Percentiles rank a stretch among this genome's conserved stretches.
Evolutionary conservation across 371 early-diverging fungal genomes (phyloP).

Genomic region (Mucor racemosus): DNA sequence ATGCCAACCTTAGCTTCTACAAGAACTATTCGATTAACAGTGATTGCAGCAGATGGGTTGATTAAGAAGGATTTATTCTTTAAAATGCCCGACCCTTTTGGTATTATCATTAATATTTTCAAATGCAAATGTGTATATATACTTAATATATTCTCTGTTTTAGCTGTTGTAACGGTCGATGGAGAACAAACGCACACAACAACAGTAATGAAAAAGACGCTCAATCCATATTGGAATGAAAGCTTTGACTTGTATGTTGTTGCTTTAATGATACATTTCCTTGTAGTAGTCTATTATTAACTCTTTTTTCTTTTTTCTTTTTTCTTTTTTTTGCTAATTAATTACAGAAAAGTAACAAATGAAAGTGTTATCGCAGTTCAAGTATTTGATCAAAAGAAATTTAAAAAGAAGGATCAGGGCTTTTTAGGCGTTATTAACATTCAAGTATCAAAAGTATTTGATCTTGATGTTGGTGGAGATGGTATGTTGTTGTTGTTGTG

Average conservation of each 20-base stretch:
- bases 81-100: slow-evolving; percentile 61
- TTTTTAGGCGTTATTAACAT: slow-evolving; percentile 94
- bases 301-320: neutral
- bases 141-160: neutral
- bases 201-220: slow-evolving; percentile 74
- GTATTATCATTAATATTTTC: slow-evolving; percentile 56
- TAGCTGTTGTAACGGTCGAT: slow-evolving; percentile 90
- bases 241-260: slow-evolving; percentile 67
- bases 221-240: slow-evolving; percentile 87
- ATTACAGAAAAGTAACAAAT: slow-evolving; percentile 69
- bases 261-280: neutral
- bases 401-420: slow-evolving; percentile 94
- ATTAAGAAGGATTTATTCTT: slow-evolving; percentile 89
- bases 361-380: slow-evolving; percentile 89
- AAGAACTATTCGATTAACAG: slow-evolving; percentile 55
- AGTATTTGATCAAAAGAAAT: slow-evolving; percentile 96
- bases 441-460: slow-evolving; percentile 82
- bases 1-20: slow-evolving; percentile 45
- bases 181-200: slow-evolving; percentile 91
- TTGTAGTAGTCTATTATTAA: neutral
- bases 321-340: too few relatives aligned
- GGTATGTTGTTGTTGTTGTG: slow-evolving; percentile 45
- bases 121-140: neutral
- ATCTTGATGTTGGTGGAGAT: slow-evolving; percentile 73
- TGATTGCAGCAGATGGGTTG: slow-evolving; percentile 93